Percentiles rank a stretch among this genome's conserved stretches.
Evolutionary conservation across 306 rosid genomes (phyloP).

Genomic region (barrel medic (Medicago truncatula)): DNA sequence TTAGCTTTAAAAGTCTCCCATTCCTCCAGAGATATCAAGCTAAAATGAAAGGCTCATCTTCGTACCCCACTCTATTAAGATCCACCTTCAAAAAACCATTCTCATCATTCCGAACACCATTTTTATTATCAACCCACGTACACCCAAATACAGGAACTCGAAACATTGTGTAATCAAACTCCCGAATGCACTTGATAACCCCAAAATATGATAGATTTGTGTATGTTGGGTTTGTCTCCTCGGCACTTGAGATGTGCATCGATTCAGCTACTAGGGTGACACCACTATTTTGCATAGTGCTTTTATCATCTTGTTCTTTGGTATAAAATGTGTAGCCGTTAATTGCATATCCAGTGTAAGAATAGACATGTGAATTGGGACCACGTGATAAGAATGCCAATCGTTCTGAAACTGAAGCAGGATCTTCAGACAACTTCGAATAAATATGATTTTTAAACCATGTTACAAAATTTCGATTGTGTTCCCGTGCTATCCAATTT

Average conservation of each 20-base stretch:
- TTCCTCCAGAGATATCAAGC: too few species aligned
- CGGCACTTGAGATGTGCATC: neutral
- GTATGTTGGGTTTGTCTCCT: neutral
- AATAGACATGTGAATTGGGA: neutral
- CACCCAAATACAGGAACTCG: neutral
- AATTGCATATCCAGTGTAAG: neutral
- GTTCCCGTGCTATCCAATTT: neutral
- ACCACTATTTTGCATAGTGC: neutral
- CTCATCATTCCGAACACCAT: neutral
- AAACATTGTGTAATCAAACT: neutral
- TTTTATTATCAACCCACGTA: neutral
- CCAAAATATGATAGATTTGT: neutral
- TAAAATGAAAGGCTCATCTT: neutral
- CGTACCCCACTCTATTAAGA: neutral
- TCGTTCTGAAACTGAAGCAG: neutral
- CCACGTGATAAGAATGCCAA: neutral
- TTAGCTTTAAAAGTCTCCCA: too few species aligned
- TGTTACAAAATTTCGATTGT: neutral
- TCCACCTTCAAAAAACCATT: neutral
- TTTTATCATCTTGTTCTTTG: neutral
- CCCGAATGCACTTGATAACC: neutral
- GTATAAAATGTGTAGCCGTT: neutral
- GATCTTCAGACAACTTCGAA: neutral
- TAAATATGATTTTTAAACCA: neutral
- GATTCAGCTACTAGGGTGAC: neutral